phyloP scores from a whole-genome alignment of 2,329 filamentous ascomycete genomes.

The Verticillium nonalfalfae region DNA sequence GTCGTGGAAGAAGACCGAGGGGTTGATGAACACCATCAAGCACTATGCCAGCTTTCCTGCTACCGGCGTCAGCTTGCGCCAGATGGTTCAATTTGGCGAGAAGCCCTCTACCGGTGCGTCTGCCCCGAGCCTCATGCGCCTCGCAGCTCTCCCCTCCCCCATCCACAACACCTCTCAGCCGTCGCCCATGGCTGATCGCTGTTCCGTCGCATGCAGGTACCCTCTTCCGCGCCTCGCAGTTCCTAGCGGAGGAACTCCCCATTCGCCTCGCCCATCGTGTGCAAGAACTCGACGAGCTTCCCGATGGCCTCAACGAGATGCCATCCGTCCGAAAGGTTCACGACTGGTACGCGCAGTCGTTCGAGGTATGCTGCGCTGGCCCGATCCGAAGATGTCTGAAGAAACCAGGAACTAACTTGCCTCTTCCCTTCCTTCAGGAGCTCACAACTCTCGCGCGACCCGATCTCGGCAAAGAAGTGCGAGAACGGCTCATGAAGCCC shows the following conservation, averaged over 20 bases:
- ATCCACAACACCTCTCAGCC: background rate
- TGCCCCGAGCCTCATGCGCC: background rate
- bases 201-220: conserved; percentile 55
- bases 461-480: conserved; percentile 66
- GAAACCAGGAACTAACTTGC: conserved; percentile 2
- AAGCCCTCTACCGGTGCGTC: conserved; percentile 73
- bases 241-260: conserved; percentile 94
- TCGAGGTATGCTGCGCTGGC: conserved; percentile 65
- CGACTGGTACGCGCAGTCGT: conserved; percentile 99
- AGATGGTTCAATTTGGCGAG: conserved; percentile 99
- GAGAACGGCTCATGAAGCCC: conserved; percentile 70
- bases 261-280: conserved; percentile 95
- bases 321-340: conserved; percentile 90
- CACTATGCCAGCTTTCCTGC: conserved; percentile 97
- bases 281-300: conserved; percentile 84
- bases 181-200: background rate
- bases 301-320: conserved; percentile 97
- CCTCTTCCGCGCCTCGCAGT: conserved; percentile 94
- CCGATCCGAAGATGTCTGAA: background rate
- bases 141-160: background rate
- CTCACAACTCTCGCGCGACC: conserved; percentile 83
- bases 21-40: conserved; percentile 93
- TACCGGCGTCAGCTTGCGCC: conserved; percentile 89
- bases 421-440: conserved; percentile 52
- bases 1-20: conserved; percentile 89